Conservation (phyloP, 306 rosid species). For the Hylodesmum podocarpum region DNA sequence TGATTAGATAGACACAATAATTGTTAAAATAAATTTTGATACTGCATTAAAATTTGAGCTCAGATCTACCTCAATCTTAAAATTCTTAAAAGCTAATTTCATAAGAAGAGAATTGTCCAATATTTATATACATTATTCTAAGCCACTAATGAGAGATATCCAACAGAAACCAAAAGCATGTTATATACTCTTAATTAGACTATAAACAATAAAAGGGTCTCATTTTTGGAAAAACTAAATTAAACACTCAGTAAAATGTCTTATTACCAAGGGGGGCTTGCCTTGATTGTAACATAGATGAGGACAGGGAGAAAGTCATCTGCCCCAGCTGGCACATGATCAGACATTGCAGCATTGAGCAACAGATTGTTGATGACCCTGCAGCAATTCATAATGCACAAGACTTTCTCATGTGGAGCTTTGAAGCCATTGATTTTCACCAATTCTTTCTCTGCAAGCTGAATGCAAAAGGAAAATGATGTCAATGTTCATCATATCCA, state of each 20-base stretch:
- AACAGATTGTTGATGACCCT: constrained; percentile 69
- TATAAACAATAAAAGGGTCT: background rate
- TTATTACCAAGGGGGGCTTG: constrained; percentile 75
- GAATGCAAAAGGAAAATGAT: constrained; percentile 7
- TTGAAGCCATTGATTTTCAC: constrained; percentile 65
- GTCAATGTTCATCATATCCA: background rate
- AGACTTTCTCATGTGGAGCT: constrained; percentile 75
- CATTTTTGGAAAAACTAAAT: background rate
- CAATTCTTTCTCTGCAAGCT: constrained; percentile 81
- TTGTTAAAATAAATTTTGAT: background rate
- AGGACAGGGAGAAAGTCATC: constrained; percentile 84
- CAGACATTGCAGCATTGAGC: constrained; percentile 65
- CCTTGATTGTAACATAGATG: constrained; percentile 77
- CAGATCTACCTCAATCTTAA: background rate
- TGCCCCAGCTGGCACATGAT: constrained; percentile 67
- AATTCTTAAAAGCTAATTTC: background rate
- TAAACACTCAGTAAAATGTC: constrained; percentile 37
- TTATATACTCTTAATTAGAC: background rate
- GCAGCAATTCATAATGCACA: constrained; percentile 66
- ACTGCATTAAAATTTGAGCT: background rate
- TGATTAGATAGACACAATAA: no score
- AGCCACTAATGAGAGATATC: background rate
- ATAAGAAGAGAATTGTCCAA: no score
- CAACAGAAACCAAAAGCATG: background rate
- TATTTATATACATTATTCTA: no score